A percentile compares a stretch with the other conserved stretches of the same genome.
Evolutionary conservation across 305 asterid species (phyloP).

Genomic region (Striga hermonthica): DNA sequence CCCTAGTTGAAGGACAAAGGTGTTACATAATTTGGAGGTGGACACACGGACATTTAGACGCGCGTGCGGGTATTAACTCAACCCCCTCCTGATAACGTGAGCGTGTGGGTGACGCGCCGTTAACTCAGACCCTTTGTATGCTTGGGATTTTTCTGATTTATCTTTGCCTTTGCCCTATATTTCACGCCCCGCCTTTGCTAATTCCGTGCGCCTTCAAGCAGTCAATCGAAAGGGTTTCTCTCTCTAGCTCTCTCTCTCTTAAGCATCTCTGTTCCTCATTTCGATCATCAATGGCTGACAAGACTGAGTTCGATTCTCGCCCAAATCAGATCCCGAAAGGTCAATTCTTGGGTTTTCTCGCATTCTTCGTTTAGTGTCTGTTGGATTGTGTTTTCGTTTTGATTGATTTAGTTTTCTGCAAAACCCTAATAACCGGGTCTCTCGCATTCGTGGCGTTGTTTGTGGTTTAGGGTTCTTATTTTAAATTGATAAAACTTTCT

Average conservation of each 20-base stretch:
- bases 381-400: neutral
- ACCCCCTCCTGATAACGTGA: constrained; percentile 21
- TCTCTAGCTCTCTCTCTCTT: constrained; percentile 26
- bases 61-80: too few species aligned
- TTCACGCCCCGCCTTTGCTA: constrained; percentile 29
- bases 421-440: constrained; percentile 27
- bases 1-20: too few species aligned
- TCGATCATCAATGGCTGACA: constrained; percentile 60
- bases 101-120: constrained; percentile 22
- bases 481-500: neutral
- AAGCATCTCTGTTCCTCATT: constrained; percentile 2
- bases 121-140: constrained; percentile 3
- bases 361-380: constrained; percentile 14
- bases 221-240: constrained; percentile 42
- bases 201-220: constrained; percentile 38
- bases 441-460: constrained; percentile 7
- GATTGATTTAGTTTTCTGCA: neutral
- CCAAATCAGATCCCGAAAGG: constrained; percentile 55
- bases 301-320: constrained; percentile 48
- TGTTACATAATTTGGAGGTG: too few species aligned
- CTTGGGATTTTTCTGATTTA: too few species aligned
- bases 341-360: constrained; percentile 8
- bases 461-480: constrained; percentile 29
- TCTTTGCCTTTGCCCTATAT: neutral
- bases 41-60: too few species aligned